Evolutionary conservation across 306 rosid genomes (phyloP), one percentile per base, ranked within the genome.

Genomic region (Astragalus glycyphyllos): DNA sequence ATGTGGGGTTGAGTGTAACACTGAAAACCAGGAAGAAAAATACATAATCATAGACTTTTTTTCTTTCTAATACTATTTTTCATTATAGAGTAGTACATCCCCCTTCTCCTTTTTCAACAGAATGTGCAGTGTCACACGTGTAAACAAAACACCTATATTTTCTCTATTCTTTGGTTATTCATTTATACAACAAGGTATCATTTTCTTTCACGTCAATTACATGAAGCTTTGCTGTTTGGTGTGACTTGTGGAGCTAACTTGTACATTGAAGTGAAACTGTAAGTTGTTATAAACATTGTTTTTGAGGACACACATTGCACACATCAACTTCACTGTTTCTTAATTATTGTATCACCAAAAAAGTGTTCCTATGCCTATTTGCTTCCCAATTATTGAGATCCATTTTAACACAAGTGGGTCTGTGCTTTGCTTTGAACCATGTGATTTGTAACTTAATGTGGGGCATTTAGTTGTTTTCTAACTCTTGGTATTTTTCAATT

Each of bases 21-120:
- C 92, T 83, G 92, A 90, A 88, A 84, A 84, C 86, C 89, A 79
- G 91, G 95, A 75, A 79, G 71, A 71, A 80, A 72, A 73, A 63
- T 79, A 78, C 66, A 60, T 49, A 55, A 62, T 62, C 68, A 62
- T 62, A 38, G 4, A 59, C 74, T 54, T 72, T 73, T 65, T 58
- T 68, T 70, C 79, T 68, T 82, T 79, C 75, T 53, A n/a, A n/a
- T n/a, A 42, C 82, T 65, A 65, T 9, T 58, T 7, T 57, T 34
- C 29, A 10, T 8, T 15, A 6, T 16, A 61, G 34, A 61, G 34
- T 20, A 42, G 34, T 77, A 58, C 71, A 72, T 70, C 58, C 48
- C 68, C 32, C 68, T 76, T 45, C 8, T 11, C n/a, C 8, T 0
- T 55, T 65, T 66, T 83, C 57, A 78, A 82, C 81, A 13, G 82